Evolutionary conservation across 2,329 filamentous ascomycete species (phyloP).

Genomic region (Ceratocystis colombiana): DNA sequence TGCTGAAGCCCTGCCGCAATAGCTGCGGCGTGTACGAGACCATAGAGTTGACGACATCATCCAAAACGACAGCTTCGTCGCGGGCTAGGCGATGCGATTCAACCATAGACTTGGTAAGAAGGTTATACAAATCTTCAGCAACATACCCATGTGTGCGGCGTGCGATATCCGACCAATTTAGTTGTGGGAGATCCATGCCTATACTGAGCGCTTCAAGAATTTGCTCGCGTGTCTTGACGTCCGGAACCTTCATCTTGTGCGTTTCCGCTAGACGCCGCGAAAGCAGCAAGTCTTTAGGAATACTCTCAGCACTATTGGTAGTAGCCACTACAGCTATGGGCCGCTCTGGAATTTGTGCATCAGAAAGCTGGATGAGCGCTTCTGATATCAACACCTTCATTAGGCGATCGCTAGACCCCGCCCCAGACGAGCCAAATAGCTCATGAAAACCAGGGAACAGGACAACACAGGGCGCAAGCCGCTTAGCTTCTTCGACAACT

Average conservation of each 20-base stretch:
- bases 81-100: conserved; percentile 6
- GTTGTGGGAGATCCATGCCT: conserved; percentile 51
- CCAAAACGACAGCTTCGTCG: conserved; percentile 27
- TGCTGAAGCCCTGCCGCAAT: conserved; percentile 85
- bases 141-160: conserved; percentile 88
- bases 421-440: conserved; percentile 30
- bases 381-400: conserved; percentile 35
- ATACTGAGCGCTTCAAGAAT: conserved; percentile 67
- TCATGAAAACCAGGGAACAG: conserved; percentile 84
- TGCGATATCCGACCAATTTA: conserved; percentile 65
- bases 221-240: conserved; percentile 61
- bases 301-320: conserved; percentile 75
- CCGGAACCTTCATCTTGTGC: conserved; percentile 80
- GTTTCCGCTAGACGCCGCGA: conserved; percentile 72
- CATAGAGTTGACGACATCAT: conserved; percentile 64
- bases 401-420: conserved; percentile 56
- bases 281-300: conserved; percentile 67
- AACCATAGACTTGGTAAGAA: conserved; percentile 39
- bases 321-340: conserved; percentile 84
- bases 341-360: conserved; percentile 18
- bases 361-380: conserved; percentile 19
- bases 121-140: conserved; percentile 69
- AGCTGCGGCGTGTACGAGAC: conserved; percentile 53
- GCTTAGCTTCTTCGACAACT: conserved; percentile 60
- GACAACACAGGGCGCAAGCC: conserved; percentile 75